Percentiles rank a stretch among this genome's conserved stretches.
phyloP scores from a whole-genome alignment of 2,329 filamentous ascomycete species.

The Colletotrichum aenigma region DNA sequence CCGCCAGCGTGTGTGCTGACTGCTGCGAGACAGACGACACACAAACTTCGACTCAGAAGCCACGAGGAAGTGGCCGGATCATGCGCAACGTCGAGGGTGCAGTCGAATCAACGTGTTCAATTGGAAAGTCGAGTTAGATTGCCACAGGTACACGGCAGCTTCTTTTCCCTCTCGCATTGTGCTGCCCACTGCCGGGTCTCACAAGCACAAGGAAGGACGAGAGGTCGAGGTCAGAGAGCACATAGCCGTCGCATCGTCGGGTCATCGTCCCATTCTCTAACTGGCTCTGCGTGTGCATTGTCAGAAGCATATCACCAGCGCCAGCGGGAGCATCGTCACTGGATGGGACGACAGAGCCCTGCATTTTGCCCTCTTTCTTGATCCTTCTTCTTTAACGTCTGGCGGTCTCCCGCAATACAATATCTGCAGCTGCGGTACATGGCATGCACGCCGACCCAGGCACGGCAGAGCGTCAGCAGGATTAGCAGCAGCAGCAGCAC shows the following conservation, averaged over 20 bases:
- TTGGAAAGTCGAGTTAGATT: conserved; percentile 7
- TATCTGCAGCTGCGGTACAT: not conserved
- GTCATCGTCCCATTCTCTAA: conserved; percentile 4
- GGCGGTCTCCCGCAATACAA: not conserved
- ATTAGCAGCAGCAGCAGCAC: not conserved
- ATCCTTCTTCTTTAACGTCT: not conserved
- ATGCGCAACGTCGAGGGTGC: not conserved
- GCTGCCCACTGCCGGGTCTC: conserved; percentile 1
- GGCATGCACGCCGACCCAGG: not conserved
- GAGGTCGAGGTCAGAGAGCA: conserved; percentile 9
- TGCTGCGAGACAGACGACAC: not conserved
- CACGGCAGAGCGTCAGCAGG: conserved; percentile 5
- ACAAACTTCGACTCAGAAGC: not conserved
- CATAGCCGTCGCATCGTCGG: conserved; percentile 8
- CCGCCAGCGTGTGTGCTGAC: not conserved
- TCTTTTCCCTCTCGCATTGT: not conserved
- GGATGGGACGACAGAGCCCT: conserved; percentile 16
- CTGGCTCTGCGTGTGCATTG: conserved; percentile 9
- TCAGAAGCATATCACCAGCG: conserved; percentile 4
- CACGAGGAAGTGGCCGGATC: not conserved
- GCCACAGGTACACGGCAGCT: conserved; percentile 7
- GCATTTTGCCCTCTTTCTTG: not conserved
- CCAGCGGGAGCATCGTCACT: not conserved
- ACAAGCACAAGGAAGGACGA: conserved; percentile 2
- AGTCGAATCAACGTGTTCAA: not conserved